phyloP scores from a whole-genome alignment of 805 yeast genomes.

The Starmerella bombi region DNA sequence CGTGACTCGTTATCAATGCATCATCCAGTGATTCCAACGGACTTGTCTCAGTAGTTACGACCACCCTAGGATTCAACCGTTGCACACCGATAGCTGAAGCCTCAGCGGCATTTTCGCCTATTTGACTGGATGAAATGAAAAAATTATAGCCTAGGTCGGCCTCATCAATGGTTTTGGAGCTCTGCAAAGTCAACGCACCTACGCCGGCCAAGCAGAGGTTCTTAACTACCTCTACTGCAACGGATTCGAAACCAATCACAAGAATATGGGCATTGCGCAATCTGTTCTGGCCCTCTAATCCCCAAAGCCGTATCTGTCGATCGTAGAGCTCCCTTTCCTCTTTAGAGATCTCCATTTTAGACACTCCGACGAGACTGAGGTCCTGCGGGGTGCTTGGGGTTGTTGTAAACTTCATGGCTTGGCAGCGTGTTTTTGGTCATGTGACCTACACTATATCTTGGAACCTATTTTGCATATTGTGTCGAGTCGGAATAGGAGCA shows the following conservation, averaged over 20 bases:
- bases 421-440: too few relatives aligned
- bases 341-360: constrained; percentile 15
- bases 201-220: constrained; percentile 65
- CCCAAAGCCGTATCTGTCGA: constrained; percentile 93
- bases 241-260: constrained; percentile 57
- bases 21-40: constrained; percentile 22
- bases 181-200: constrained; percentile 52
- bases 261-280: constrained; percentile 62
- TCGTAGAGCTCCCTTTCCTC: constrained; percentile 46
- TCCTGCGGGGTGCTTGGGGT: too few relatives aligned
- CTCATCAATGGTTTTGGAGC: constrained; percentile 30
- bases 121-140: constrained; percentile 37
- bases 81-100: constrained; percentile 42
- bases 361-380: too few relatives aligned
- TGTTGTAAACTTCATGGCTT: too few relatives aligned
- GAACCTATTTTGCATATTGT: too few relatives aligned
- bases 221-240: constrained; percentile 66
- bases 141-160: constrained; percentile 47
- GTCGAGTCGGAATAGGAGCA: too few relatives aligned
- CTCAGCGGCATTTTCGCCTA: constrained; percentile 33
- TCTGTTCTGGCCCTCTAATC: constrained; percentile 73
- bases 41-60: constrained; percentile 34
- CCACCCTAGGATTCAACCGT: constrained; percentile 72
- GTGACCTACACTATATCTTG: too few relatives aligned
- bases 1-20: constrained; percentile 42